phyloP scores from a whole-genome alignment of 2,329 filamentous ascomycete species.

The Zasmidium citrigriseum region DNA sequence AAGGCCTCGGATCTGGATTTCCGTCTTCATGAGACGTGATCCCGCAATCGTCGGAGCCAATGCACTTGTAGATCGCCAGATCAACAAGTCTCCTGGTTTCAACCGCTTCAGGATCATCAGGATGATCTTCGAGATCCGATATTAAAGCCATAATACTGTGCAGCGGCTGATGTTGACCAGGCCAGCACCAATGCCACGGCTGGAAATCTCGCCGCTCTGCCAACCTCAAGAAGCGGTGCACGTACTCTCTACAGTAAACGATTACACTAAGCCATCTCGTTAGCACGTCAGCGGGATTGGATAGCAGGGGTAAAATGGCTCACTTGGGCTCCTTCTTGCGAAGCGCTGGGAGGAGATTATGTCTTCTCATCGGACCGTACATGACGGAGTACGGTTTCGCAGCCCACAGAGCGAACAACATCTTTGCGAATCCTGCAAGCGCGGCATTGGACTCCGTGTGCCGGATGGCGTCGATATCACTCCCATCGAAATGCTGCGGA shows the following conservation, averaged over 20 bases:
- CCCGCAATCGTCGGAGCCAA: constrained; percentile 21
- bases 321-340: constrained; percentile 24
- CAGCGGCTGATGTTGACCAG: constrained; percentile 27
- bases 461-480: constrained; percentile 18
- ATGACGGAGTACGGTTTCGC: constrained; percentile 28
- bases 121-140: constrained; percentile 24
- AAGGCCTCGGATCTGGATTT: constrained; percentile 19
- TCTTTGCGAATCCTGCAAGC: constrained; percentile 22
- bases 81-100: constrained; percentile 24
- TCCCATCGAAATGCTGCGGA: constrained; percentile 17
- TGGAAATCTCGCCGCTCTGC: constrained; percentile 25
- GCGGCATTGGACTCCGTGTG: constrained; percentile 24
- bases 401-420: constrained; percentile 22
- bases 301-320: neutral
- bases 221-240: constrained; percentile 24
- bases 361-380: constrained; percentile 24
- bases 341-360: constrained; percentile 17
- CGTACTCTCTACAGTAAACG: constrained; percentile 23
- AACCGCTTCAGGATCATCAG: constrained; percentile 19
- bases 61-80: constrained; percentile 25
- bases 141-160: constrained; percentile 30
- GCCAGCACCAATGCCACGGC: constrained; percentile 28
- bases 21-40: constrained; percentile 22
- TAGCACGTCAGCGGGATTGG: constrained; percentile 8
- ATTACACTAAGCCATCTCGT: constrained; percentile 18